Evolutionary conservation across 2,329 filamentous ascomycete genomes (phyloP), one percentile per base, ranked within the genome.

Genomic region (Truncatella angustata): DNA sequence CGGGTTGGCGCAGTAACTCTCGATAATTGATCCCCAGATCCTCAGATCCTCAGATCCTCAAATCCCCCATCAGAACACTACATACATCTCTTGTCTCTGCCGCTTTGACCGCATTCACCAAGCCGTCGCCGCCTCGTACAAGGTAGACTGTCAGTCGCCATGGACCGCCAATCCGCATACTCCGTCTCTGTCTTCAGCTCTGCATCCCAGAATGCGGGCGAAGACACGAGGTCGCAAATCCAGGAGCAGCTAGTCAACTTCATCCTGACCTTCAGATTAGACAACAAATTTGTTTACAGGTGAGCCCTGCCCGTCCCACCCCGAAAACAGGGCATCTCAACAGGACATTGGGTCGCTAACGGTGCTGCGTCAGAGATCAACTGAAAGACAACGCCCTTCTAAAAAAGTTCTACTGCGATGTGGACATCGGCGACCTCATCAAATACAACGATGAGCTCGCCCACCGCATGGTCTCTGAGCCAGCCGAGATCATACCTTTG

Each of bases 271-370:
- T 99, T 97, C 68, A 86, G 93, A 66, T 83, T 97, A 37, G 93
- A 97, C 72, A 96, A 96, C 71, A 83, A 87, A 65, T 97, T 96
- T 73, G 86, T 97, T 64, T 99, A 97, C 81, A 85, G 91, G 91
- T 93, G 70, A 58, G 73, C 37, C 3, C 26, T 21, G n/a, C n/a
- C n/a, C n/a, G n/a, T n/a, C n/a, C n/a, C n/a, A n/a, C n/a, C n/a
- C n/a, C n/a, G n/a, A n/a, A n/a, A n/a, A n/a, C n/a, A n/a, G n/a
- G n/a, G n/a, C n/a, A n/a, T n/a, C n/a, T n/a, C n/a, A n/a, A n/a
- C n/a, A n/a, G n/a, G n/a, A n/a, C n/a, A n/a, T n/a, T n/a, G n/a
- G n/a, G n/a, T n/a, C n/a, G n/a, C n/a, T n/a, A n/a, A n/a, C n/a
- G n/a, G n/a, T n/a, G n/a, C n/a, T n/a, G n/a, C n/a, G n/a, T n/a